Conservation (phyloP, 1,284 basidiomycete species). For the Rhodotorula sp. region DNA sequence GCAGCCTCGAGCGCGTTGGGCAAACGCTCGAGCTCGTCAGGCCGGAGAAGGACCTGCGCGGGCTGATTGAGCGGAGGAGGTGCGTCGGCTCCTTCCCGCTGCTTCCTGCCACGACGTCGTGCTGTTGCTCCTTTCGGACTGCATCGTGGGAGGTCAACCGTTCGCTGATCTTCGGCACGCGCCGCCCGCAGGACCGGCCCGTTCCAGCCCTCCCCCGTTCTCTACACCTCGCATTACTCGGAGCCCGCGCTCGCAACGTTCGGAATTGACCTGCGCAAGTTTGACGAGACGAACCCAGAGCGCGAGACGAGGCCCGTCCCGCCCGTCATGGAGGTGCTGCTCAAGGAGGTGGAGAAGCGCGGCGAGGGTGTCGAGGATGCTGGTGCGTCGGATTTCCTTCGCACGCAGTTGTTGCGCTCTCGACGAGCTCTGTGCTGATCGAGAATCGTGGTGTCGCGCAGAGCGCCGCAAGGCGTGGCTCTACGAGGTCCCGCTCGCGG, state of each 20-base stretch:
- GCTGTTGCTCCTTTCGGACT: no score
- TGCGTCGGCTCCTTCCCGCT: neutral
- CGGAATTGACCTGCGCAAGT: slow-evolving; percentile 41
- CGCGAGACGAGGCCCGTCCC: slow-evolving; percentile 12
- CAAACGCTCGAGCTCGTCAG: slow-evolving; percentile 32
- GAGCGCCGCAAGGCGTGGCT: slow-evolving; percentile 39
- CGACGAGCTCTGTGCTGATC: neutral
- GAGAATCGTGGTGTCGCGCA: neutral
- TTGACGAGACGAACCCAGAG: slow-evolving; percentile 33
- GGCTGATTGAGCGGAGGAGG: slow-evolving; percentile 42
- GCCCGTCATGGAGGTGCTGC: slow-evolving; percentile 24
- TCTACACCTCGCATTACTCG: slow-evolving; percentile 41
- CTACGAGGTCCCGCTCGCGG: slow-evolving; percentile 37
- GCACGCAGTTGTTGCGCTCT: no score
- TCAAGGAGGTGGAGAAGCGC: slow-evolving; percentile 20
- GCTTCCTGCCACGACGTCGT: neutral
- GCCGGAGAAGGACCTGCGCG: slow-evolving; percentile 37
- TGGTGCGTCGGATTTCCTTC: slow-evolving; percentile 10
- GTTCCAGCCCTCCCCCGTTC: slow-evolving; percentile 40
- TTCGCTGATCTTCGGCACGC: neutral
- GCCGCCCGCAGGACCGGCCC: slow-evolving; percentile 35
- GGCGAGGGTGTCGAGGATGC: slow-evolving; percentile 9
- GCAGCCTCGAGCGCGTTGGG: slow-evolving; percentile 23
- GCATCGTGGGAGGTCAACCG: neutral
- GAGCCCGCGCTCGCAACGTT: slow-evolving; percentile 32